These are phyloP conservation scores for Astrothelium subdiscretum DNA, from an alignment of 495 filamentous ascomycete species.

Conservation along the genomic window DNA sequence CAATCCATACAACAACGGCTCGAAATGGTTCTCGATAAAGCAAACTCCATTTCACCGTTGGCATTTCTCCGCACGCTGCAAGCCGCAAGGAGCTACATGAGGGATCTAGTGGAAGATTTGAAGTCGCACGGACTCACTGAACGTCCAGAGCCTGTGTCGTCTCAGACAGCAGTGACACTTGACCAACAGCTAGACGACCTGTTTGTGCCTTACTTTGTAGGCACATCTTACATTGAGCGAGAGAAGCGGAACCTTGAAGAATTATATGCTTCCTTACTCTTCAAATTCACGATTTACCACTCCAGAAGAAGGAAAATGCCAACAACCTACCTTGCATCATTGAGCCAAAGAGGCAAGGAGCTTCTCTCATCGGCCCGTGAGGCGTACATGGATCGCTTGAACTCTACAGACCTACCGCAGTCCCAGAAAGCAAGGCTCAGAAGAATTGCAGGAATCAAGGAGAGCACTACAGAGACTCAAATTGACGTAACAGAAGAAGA, in stretches of 20 bases:
- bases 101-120: constrained; percentile 75
- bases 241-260: constrained; percentile 86
- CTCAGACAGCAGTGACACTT: constrained; percentile 70
- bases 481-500: constrained; percentile 86
- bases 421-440: constrained; percentile 81
- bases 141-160: constrained; percentile 80
- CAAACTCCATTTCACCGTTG: constrained; percentile 75
- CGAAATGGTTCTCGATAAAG: constrained; percentile 93
- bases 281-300: constrained; percentile 93
- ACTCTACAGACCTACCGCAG: constrained; percentile 70
- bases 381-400: constrained; percentile 71
- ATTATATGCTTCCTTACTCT: constrained; percentile 80
- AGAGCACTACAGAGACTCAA: constrained; percentile 37
- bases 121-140: constrained; percentile 93
- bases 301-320: constrained; percentile 71
- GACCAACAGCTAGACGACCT: constrained; percentile 96
- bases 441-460: constrained; percentile 61
- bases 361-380: constrained; percentile 69
- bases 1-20: constrained; percentile 93
- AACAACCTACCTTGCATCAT: constrained; percentile 76
- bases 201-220: constrained; percentile 89
- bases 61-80: constrained; percentile 88
- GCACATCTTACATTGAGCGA: constrained; percentile 89
- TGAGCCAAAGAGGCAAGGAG: constrained; percentile 78
- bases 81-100: constrained; percentile 75